These are phyloP conservation scores for Pichia sp. DNA, from an alignment of 1,139 yeast species.

Conservation along the genomic window DNA sequence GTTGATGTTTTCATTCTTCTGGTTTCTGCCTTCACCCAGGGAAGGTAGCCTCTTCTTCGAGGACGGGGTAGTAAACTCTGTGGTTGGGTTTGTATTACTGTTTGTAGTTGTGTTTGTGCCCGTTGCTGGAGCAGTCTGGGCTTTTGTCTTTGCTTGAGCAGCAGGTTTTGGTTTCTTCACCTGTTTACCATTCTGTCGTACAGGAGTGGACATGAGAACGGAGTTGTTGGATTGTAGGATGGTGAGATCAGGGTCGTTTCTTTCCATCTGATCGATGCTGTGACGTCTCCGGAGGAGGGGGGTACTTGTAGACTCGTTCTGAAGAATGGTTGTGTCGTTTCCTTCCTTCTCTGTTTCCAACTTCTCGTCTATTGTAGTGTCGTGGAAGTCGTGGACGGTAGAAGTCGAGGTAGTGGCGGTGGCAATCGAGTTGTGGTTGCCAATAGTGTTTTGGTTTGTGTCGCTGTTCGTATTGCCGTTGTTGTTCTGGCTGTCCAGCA, in stretches of 20 bases:
- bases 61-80: constrained; percentile 1
- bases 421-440: not conserved
- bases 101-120: not conserved
- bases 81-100: not conserved
- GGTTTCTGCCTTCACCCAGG: not conserved
- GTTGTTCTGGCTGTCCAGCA: not conserved
- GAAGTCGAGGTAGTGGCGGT: not conserved
- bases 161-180: constrained; percentile 3
- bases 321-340: constrained; percentile 13
- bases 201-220: constrained; percentile 12
- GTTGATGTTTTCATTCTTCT: not conserved
- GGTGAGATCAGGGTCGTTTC: constrained; percentile 16
- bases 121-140: not conserved
- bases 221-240: constrained; percentile 11
- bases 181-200: constrained; percentile 4
- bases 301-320: constrained; percentile 14
- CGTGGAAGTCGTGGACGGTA: not conserved
- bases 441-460: not conserved
- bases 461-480: not conserved
- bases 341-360: not conserved
- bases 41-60: not conserved
- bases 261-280: constrained; percentile 6
- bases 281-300: constrained; percentile 8
- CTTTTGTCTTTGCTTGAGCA: not conserved
- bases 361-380: constrained; percentile 5